Conservation (phyloP, 371 early-diverging fungal genomes). For the Mortierella sp. region DNA sequence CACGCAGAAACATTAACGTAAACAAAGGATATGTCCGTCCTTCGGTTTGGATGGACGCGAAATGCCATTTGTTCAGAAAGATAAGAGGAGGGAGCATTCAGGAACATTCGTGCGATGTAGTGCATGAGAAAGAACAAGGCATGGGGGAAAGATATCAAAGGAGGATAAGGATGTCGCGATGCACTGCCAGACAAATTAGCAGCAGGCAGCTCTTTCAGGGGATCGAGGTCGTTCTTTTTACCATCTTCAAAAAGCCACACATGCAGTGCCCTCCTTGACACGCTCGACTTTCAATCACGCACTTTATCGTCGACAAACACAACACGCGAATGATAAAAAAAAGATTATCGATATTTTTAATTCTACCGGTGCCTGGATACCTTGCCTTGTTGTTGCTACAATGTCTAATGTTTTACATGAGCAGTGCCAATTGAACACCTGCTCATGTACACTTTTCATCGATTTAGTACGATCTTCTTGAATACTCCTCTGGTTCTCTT, state of each 20-base stretch:
- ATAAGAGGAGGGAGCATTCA: background rate
- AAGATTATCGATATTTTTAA: background rate
- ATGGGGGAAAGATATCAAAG: background rate
- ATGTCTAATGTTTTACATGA: background rate
- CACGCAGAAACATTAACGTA: no score
- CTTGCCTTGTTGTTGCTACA: background rate
- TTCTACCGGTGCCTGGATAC: background rate
- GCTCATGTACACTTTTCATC: background rate
- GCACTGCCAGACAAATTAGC: background rate
- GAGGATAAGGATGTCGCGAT: background rate
- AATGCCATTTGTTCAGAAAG: background rate
- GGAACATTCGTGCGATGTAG: background rate
- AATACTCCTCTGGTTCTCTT: background rate
- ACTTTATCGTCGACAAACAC: background rate
- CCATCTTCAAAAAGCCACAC: background rate
- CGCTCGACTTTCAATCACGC: background rate
- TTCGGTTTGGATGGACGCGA: background rate
- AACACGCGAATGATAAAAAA: background rate
- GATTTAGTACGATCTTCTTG: background rate
- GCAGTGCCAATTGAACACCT: background rate
- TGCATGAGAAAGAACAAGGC: background rate
- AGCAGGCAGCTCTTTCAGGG: background rate
- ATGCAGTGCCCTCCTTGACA: background rate
- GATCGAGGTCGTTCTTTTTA: background rate
- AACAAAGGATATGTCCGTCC: background rate